Percentiles rank a stretch among this genome's conserved stretches.
These are phyloP conservation scores for Colletotrichum aenigma DNA, from an alignment of 2,329 filamentous ascomycete species.

Conservation along the genomic window DNA sequence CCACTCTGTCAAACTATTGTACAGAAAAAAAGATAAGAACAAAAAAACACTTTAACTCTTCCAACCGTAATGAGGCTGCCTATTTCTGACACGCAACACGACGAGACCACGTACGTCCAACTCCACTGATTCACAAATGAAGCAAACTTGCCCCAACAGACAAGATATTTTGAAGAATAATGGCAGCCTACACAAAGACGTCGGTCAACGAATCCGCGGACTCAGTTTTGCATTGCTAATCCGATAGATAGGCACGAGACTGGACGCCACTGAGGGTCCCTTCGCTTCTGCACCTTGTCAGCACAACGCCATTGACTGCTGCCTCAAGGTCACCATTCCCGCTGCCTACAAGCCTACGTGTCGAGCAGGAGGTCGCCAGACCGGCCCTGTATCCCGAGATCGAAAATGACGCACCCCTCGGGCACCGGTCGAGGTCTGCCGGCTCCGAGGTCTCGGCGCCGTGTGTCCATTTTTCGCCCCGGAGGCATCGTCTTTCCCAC, in stretches of 20 bases:
- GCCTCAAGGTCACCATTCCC: not conserved
- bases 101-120: not conserved
- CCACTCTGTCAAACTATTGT: not conserved
- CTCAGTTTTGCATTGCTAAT: not conserved
- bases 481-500: not conserved
- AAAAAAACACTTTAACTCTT: not conserved
- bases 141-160: not conserved
- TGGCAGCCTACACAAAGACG: not conserved
- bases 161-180: not conserved
- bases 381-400: not conserved
- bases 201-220: not conserved
- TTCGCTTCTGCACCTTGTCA: not conserved
- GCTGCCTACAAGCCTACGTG: not conserved
- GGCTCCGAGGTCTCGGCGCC: not conserved
- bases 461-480: not conserved
- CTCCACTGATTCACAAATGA: not conserved
- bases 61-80: not conserved
- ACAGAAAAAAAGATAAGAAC: not conserved
- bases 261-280: not conserved
- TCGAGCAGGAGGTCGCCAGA: not conserved
- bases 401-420: not conserved
- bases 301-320: not conserved
- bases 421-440: not conserved
- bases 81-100: not conserved
- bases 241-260: not conserved